A percentile compares a stretch with the other conserved stretches of the same genome.
phyloP scores from a whole-genome alignment of 2,329 filamentous ascomycete species.

The Rasamsonia emersonii region DNA sequence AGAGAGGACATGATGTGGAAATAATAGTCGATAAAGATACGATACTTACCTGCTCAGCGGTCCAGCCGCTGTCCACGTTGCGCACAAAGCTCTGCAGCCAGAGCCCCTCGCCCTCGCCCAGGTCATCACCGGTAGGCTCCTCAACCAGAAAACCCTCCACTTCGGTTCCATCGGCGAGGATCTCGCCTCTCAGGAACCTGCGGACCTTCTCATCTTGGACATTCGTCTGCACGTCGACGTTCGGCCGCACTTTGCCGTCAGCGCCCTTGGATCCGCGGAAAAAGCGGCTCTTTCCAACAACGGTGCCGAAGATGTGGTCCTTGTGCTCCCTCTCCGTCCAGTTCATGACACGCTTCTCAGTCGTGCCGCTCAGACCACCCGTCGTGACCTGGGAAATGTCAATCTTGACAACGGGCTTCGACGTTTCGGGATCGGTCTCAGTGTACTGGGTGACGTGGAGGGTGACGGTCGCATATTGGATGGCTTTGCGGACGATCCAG shows the following conservation, averaged over 20 bases:
- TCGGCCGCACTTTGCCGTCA: constrained; percentile 29
- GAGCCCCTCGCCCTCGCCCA: constrained; percentile 33
- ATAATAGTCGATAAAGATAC: constrained; percentile 2
- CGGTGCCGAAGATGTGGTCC: constrained; percentile 71
- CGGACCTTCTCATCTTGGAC: constrained; percentile 29
- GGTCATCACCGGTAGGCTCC: constrained; percentile 27
- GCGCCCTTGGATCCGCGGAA: constrained; percentile 28
- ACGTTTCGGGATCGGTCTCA: constrained; percentile 36
- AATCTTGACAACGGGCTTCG: constrained; percentile 47
- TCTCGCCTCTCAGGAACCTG: constrained; percentile 33
- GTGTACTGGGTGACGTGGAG: constrained; percentile 52
- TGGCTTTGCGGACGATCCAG: constrained; percentile 64
- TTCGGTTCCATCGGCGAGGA: constrained; percentile 46
- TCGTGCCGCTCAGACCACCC: constrained; percentile 60
- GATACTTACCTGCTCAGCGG: constrained; percentile 41
- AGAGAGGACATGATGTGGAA: neutral
- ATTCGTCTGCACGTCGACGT: constrained; percentile 26
- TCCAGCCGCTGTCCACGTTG: constrained; percentile 45
- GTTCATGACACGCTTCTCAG: constrained; percentile 50
- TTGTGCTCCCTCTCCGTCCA: constrained; percentile 55
- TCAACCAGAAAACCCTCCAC: constrained; percentile 53
- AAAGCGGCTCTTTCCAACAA: constrained; percentile 54
- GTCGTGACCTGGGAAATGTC: constrained; percentile 64
- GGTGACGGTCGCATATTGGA: constrained; percentile 60
- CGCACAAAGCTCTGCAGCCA: constrained; percentile 44